Conservation (phyloP, 2,329 filamentous ascomycete species). For the Sarocladiaceae sp. region DNA sequence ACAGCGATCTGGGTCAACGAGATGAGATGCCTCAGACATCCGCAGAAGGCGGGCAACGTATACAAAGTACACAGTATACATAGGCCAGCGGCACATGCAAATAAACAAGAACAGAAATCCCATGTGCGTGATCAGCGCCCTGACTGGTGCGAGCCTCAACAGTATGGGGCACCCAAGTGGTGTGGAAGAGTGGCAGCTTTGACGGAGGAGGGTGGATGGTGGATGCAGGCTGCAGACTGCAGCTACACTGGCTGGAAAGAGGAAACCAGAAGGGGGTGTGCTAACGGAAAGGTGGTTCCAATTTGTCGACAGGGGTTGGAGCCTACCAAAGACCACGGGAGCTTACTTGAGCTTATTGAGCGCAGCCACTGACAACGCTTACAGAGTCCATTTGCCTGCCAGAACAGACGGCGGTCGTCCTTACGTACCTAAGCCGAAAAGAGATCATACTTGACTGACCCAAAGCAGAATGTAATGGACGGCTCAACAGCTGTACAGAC, state of each 20-base stretch:
- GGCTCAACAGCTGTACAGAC: no score
- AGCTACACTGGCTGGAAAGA: not conserved
- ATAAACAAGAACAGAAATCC: not conserved
- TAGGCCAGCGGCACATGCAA: slow-evolving; percentile 5
- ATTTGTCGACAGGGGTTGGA: not conserved
- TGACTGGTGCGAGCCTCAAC: not conserved
- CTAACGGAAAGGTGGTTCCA: not conserved
- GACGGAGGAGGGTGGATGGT: not conserved
- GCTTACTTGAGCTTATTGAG: not conserved
- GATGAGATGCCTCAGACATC: not conserved
- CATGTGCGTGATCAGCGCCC: not conserved
- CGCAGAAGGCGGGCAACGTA: not conserved
- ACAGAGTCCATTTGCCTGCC: not conserved
- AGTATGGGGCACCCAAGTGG: not conserved
- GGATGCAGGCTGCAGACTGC: not conserved
- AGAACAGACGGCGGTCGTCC: not conserved
- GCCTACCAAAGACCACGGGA: not conserved
- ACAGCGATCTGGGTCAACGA: slow-evolving; percentile 2
- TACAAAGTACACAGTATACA: not conserved
- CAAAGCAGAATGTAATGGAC: no score
- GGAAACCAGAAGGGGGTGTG: not conserved
- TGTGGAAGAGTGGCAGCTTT: not conserved
- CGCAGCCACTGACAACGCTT: not conserved
- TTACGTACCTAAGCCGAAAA: no score
- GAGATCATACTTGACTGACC: no score